Evolutionary conservation across 2,329 filamentous ascomycete genomes (phyloP), one percentile per base, ranked within the genome.

Genomic region (Colletotrichum spaethianum): DNA sequence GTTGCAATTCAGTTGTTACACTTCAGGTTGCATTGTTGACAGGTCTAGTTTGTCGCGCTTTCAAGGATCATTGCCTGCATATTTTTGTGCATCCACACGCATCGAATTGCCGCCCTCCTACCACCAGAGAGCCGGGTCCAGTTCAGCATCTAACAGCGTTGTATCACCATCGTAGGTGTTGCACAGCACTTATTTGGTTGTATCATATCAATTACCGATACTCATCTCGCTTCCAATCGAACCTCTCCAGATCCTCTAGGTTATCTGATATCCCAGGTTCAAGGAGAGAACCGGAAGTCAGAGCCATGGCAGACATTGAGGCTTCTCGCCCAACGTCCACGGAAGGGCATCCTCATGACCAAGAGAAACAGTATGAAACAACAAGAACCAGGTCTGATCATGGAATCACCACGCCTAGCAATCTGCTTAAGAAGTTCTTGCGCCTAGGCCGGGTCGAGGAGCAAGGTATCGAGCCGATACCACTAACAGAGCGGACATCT

Each of bases 381-480:
- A 28, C 26, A 12, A n/a, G 11, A 14, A 12, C 48, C 18, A 40
- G 31, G 9, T 11, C 26, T 14, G 16, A 11, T n/a, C 28, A 36
- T 38, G 63, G 36, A 36, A 28, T 50, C 14, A 23, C 3, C 8
- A n/a, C 16, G 18, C 16, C 20, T 18, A 28, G 28, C 20, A 42
- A 8, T 18, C 7, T 56, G 1, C 26, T 72, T 18, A 55, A 63
- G 55, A 68, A 60, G 33, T 23, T 61, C 26, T 33, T 75, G 5
- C 50, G 52, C 5, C 26, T 44, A 8, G 77, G 77, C 26, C 75
- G 82, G n/a, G 82, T 86, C 18, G 85, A 87, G 76, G 78, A 83
- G 62, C 81, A 81, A 68, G 84, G 85, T 55, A 83, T 85, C 46
- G 79, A 83, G 26, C 86, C 86, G 1, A 80, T 86, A 33, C 81